These are phyloP conservation scores for Ramaria rubella DNA, from an alignment of 768 basidiomycete species.

Conservation along the genomic window DNA sequence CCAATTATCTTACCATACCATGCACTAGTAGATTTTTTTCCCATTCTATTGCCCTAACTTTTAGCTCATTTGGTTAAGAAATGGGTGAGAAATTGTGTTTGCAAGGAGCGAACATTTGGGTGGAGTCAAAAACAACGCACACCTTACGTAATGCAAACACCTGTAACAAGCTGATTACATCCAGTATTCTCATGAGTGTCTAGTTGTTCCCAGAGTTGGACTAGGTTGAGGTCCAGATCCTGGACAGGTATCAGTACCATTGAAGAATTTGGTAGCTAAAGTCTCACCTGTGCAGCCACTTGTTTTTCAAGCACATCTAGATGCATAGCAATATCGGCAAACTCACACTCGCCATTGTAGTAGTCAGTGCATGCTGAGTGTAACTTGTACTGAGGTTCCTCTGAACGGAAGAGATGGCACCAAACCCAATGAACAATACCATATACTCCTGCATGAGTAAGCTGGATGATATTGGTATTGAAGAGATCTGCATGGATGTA, in stretches of 20 bases:
- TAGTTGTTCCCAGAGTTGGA: background rate
- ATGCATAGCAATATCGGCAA: slow-evolving; percentile 7
- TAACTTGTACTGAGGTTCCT: background rate
- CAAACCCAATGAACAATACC: slow-evolving; percentile 13
- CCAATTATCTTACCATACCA: no score
- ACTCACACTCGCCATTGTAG: background rate
- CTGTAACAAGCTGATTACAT: background rate
- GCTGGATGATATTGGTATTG: background rate
- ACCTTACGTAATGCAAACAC: no score
- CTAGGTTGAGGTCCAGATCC: background rate
- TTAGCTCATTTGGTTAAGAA: no score
- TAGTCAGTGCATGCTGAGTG: slow-evolving; percentile 10
- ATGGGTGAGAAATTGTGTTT: no score
- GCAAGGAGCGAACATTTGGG: no score
- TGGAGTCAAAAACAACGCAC: no score
- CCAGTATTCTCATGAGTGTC: background rate
- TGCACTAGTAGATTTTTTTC: no score
- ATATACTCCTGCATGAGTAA: background rate
- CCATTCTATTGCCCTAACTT: no score
- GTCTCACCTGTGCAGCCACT: background rate
- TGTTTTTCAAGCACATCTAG: slow-evolving; percentile 2
- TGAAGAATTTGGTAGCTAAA: no score
- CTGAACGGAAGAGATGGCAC: slow-evolving; percentile 5
- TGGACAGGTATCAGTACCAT: no score
- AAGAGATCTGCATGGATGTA: slow-evolving; percentile 13